Evolutionary conservation across 2,329 filamentous ascomycete genomes (phyloP).

Genomic region (Talaromyces sp.): DNA sequence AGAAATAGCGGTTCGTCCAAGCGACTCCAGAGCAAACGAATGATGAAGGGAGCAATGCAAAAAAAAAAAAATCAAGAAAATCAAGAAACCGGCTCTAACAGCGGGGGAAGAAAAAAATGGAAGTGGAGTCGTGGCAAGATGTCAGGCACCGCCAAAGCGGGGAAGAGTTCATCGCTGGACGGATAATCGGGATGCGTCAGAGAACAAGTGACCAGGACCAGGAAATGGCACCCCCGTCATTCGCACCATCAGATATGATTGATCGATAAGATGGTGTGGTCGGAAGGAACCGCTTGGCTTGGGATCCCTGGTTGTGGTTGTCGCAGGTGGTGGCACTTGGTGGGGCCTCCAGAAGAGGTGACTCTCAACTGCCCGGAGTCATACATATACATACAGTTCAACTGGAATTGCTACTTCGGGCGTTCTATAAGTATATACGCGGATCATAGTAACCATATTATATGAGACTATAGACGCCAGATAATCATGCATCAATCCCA

Average conservation of each 20-base stretch:
- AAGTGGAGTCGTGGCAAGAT: constrained; percentile 14
- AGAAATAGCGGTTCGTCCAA: neutral
- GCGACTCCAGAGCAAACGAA: neutral
- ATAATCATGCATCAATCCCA: too few relatives aligned
- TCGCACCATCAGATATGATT: constrained; percentile 24
- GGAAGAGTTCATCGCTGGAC: neutral
- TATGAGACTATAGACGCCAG: too few relatives aligned
- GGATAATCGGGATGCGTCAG: neutral
- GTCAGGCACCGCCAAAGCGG: constrained; percentile 7
- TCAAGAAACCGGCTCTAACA: neutral
- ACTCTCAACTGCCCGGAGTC: too few relatives aligned
- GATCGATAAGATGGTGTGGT: constrained; percentile 27
- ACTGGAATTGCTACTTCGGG: too few relatives aligned
- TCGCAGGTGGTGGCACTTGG: neutral
- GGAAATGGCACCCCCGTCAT: neutral
- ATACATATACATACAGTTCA: too few relatives aligned
- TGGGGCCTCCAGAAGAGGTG: neutral
- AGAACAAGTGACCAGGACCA: neutral
- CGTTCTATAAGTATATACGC: too few relatives aligned
- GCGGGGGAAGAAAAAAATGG: neutral
- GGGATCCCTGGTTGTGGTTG: constrained; percentile 6
- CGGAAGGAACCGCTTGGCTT: constrained; percentile 5
- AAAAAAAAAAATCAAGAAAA: neutral
- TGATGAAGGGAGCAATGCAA: neutral
- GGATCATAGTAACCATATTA: too few relatives aligned